Evolutionary conservation across 1,284 basidiomycete genomes (phyloP).

Genomic region (Melampsora americana): DNA sequence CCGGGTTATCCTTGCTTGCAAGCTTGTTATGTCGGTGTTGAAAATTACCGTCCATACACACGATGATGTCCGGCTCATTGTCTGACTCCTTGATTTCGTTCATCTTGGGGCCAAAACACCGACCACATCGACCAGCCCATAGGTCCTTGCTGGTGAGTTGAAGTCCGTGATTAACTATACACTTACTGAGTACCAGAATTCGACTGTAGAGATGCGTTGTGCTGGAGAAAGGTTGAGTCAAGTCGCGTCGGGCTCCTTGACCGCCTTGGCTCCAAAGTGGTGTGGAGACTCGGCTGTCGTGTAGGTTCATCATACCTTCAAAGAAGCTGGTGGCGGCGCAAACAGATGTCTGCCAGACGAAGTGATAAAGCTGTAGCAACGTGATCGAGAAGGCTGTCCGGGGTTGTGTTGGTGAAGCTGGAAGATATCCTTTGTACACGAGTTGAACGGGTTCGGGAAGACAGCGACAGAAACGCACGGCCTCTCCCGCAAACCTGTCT

Average conservation of each 20-base stretch:
- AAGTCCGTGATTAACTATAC: not conserved
- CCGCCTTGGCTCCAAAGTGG: not conserved
- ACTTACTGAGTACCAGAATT: not conserved
- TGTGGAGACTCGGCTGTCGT: not conserved
- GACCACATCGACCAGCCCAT: not conserved
- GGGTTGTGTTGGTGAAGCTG: not conserved
- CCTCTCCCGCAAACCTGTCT: not conserved
- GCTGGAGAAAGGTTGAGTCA: conserved; percentile 3
- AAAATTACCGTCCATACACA: no score
- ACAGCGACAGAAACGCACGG: conserved; percentile 9
- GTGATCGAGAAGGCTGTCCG: no score
- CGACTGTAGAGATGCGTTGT: not conserved
- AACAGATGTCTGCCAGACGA: conserved; percentile 6
- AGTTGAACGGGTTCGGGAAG: conserved; percentile 12
- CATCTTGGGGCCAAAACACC: no score
- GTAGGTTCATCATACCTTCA: not conserved
- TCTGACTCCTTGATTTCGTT: no score
- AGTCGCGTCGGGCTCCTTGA: not conserved
- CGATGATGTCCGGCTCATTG: no score
- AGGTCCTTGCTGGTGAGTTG: not conserved
- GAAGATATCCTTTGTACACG: conserved; percentile 5
- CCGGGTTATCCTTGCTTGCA: no score
- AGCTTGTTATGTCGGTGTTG: no score
- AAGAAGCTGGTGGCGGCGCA: not conserved
- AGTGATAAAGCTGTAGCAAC: conserved; percentile 12